These are phyloP conservation scores for Zygoascus tannicola DNA, from an alignment of 805 yeast species.

Conservation along the genomic window DNA sequence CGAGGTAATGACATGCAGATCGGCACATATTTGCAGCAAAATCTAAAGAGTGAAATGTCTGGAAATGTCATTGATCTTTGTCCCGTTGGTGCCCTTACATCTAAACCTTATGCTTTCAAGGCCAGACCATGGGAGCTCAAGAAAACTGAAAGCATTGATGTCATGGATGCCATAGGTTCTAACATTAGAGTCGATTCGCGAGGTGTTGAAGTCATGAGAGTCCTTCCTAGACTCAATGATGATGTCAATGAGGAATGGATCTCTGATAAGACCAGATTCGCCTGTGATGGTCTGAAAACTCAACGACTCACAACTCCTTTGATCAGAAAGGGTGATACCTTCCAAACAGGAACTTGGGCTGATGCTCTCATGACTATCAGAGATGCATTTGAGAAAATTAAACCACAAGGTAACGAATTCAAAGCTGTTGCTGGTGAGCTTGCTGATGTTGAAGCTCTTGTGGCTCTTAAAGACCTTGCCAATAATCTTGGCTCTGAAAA, in stretches of 20 bases:
- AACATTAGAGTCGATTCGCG: constrained; percentile 77
- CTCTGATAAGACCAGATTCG: constrained; percentile 77
- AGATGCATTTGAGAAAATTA: constrained; percentile 44
- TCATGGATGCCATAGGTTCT: constrained; percentile 74
- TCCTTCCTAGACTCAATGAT: constrained; percentile 76
- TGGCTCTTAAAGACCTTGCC: constrained; percentile 68
- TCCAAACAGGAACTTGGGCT: constrained; percentile 77
- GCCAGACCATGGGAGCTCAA: constrained; percentile 92
- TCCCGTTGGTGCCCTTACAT: constrained; percentile 87
- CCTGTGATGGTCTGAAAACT: constrained; percentile 76
- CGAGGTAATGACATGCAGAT: constrained; percentile 90
- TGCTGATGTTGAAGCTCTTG: constrained; percentile 73
- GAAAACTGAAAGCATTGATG: constrained; percentile 80
- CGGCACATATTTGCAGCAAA: constrained; percentile 80
- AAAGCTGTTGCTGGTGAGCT: constrained; percentile 78
- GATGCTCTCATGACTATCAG: constrained; percentile 68
- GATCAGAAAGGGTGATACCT: constrained; percentile 57
- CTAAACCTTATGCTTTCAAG: constrained; percentile 84
- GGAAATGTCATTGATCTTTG: constrained; percentile 83
- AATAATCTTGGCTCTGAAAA: constrained; percentile 76
- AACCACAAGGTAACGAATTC: constrained; percentile 60
- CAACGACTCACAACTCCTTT: constrained; percentile 80
- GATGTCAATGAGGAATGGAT: constrained; percentile 89
- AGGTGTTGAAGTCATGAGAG: constrained; percentile 82
- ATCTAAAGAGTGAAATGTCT: constrained; percentile 73